Evolutionary conservation across 257 asterid species (phyloP), one percentile per base, ranked within the genome.

Genomic region (Solanum gandarillasii): DNA sequence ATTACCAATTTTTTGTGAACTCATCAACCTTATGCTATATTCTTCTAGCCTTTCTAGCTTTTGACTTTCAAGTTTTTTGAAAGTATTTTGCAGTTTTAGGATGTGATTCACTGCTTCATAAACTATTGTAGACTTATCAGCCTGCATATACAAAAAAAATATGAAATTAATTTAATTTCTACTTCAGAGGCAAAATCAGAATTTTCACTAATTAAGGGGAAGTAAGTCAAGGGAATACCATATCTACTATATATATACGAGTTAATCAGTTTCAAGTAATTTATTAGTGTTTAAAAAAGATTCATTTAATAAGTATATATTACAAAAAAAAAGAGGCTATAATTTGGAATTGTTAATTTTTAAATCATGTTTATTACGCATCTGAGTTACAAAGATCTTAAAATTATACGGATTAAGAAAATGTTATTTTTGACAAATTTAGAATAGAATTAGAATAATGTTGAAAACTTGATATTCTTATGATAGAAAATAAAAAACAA

Each of bases 121-220:
- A n/a, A 97, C 98, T 16, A 95, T 91, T 34, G 94, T 95, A 36
- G 95, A 89, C 88, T 95, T 95, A 92, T 95, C 98, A 0, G 93
- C 93, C 99, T 96, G 92, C 89, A 46, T 4, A 11, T 25, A 41
- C 3, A 14, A 25, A 79, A 14, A 25, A 27, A 46, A 1, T 20
- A 23, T 23, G 25, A 67, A 27, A 68, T 68, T 35, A 41, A 10
- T 41, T 25, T 25, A 43, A 79, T 5, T 79, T 79, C 35, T 79
- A 79, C 11, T 10, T 6, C 31, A 35, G 0, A 2, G 11, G 2
- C 31, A 5, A 12, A 10, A 3, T 12, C 4, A 5, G 4, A 0
- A 5, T 65, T 65, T 65, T 65, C 32, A 10, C 72, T n/a, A 65
- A 65, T n/a, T 21, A 21, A 60, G 68, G 16, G 0, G 4, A 46